Evolutionary conservation across 202 grass and related monocot species (phyloP).

Genomic region (Carex sylvatica): DNA sequence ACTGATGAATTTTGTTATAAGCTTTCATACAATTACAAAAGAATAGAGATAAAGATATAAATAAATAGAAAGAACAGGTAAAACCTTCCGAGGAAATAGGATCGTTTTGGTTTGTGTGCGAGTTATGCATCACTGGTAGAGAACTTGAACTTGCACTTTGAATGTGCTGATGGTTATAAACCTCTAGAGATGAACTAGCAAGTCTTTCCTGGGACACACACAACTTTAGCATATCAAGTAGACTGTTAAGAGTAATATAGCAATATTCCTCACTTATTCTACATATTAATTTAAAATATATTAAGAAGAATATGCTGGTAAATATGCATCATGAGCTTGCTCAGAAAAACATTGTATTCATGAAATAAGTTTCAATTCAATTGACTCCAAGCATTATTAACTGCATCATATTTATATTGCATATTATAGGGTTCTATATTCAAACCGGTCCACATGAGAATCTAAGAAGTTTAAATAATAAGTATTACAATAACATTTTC

Average conservation of each 20-base stretch:
- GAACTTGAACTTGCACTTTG: neutral
- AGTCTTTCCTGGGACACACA: slow-evolving; percentile 13
- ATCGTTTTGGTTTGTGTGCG: neutral
- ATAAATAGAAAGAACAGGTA: neutral
- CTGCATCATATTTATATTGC: neutral
- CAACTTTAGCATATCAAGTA: neutral
- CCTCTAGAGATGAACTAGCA: slow-evolving; percentile 11
- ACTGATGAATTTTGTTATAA: neutral
- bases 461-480: neutral
- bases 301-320: neutral
- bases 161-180: slow-evolving; percentile 1
- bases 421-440: neutral
- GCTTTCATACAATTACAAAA: neutral
- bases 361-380: neutral
- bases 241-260: neutral
- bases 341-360: neutral
- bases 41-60: neutral
- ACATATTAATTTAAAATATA: neutral
- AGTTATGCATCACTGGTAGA: slow-evolving; percentile 14
- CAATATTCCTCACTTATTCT: neutral
- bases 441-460: neutral
- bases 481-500: neutral
- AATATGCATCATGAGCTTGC: neutral
- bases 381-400: neutral
- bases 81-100: slow-evolving; percentile 13